Conservation (phyloP, 352 stramenopile genomes). For the Phytopythium delawarense region DNA sequence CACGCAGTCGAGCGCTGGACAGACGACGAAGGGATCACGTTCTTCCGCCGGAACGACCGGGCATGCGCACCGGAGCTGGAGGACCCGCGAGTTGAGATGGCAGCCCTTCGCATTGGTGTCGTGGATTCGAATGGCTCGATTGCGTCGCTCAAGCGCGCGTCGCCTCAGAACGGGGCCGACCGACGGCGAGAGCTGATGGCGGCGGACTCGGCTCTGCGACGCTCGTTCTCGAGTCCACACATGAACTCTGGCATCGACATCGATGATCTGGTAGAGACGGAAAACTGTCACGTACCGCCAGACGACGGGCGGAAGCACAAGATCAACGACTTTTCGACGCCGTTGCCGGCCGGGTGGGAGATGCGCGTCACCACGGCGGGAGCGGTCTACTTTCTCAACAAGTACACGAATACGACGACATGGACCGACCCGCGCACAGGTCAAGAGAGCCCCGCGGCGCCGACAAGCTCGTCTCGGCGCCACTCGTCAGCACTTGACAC, state of each 20-base stretch:
- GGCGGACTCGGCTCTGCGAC: slow-evolving; percentile 26
- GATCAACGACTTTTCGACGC: slow-evolving; percentile 75
- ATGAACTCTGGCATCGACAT: slow-evolving; percentile 12
- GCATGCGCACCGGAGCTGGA: slow-evolving; percentile 35
- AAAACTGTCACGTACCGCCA: slow-evolving; percentile 31
- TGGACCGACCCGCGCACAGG: slow-evolving; percentile 59
- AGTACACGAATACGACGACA: slow-evolving; percentile 65
- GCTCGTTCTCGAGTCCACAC: slow-evolving; percentile 41
- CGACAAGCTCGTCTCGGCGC: background rate
- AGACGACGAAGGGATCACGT: slow-evolving; percentile 46
- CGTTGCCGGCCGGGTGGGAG: slow-evolving; percentile 69
- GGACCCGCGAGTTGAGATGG: slow-evolving; percentile 46
- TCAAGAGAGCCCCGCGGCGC: background rate
- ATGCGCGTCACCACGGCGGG: slow-evolving; percentile 72
- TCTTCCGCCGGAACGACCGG: slow-evolving; percentile 36
- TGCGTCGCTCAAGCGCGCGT: background rate
- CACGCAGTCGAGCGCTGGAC: slow-evolving; percentile 35
- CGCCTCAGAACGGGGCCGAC: background rate
- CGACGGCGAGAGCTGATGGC: slow-evolving; percentile 8
- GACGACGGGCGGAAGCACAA: slow-evolving; percentile 59
- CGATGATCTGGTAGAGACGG: slow-evolving; percentile 23
- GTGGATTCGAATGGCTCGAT: background rate
- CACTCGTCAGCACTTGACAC: slow-evolving; percentile 1
- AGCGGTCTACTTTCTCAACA: slow-evolving; percentile 77
- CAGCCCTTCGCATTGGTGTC: slow-evolving; percentile 9